These are phyloP conservation scores for Saturnispora serradocipensis DNA, from an alignment of 805 yeast species.

Conservation along the genomic window DNA sequence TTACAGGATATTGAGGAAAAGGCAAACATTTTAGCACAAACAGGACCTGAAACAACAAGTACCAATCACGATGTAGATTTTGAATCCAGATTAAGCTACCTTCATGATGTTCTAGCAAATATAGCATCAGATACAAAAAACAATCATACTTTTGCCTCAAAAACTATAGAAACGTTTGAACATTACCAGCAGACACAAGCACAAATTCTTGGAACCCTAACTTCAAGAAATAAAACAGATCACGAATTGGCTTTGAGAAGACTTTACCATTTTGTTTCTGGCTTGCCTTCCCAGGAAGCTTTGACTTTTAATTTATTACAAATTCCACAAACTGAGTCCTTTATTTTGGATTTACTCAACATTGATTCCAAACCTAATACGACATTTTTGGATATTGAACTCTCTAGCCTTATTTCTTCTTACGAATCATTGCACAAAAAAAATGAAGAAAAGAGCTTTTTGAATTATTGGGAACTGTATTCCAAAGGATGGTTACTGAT, in stretches of 20 bases:
- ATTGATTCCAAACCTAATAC: not conserved
- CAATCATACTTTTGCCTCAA: not conserved
- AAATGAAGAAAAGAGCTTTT: not conserved
- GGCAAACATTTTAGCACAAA: not conserved
- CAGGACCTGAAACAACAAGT: no score
- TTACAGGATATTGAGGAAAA: not conserved
- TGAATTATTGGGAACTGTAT: slow-evolving; percentile 1
- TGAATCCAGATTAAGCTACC: not conserved
- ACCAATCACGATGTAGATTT: not conserved
- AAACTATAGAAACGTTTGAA: not conserved
- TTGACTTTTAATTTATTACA: not conserved
- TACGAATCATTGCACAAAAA: not conserved
- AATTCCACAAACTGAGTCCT: not conserved
- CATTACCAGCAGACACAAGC: slow-evolving; percentile 1
- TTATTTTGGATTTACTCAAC: not conserved
- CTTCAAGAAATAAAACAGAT: slow-evolving; percentile 1
- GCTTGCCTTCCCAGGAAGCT: not conserved
- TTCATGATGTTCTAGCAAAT: not conserved
- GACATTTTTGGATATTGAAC: not conserved
- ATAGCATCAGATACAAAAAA: not conserved
- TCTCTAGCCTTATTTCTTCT: not conserved
- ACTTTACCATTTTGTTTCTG: not conserved
- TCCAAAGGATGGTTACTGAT: not conserved
- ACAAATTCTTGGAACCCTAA: slow-evolving; percentile 1
- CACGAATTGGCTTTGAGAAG: not conserved